Evolutionary conservation across 305 asterid genomes (phyloP).

Genomic region (Coffea humblotiana): DNA sequence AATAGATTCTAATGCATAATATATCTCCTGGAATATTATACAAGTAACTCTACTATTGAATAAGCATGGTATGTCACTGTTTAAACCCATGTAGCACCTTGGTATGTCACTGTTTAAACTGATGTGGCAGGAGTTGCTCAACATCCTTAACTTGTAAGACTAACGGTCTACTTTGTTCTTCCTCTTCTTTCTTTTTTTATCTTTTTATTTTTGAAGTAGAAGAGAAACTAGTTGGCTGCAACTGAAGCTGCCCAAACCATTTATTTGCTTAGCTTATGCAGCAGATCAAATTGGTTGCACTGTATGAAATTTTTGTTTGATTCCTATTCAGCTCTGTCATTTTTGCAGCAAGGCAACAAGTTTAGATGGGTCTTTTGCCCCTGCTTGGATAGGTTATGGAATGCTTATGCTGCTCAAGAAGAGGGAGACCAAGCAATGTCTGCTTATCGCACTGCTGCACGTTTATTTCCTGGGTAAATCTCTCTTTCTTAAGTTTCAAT

Average conservation of each 20-base stretch:
- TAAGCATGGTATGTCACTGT: not conserved
- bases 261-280: not conserved
- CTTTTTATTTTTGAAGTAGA: too few relatives aligned
- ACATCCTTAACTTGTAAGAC: too few relatives aligned
- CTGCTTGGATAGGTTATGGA: conserved; percentile 96
- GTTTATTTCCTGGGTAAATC: conserved; percentile 93
- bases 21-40: not conserved
- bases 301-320: not conserved
- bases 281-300: not conserved
- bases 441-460: conserved; percentile 98
- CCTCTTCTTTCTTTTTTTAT: too few relatives aligned
- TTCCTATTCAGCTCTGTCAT: not conserved
- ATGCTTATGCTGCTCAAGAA: conserved; percentile 95
- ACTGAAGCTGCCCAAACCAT: not conserved
- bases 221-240: not conserved
- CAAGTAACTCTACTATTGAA: not conserved
- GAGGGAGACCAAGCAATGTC: conserved; percentile 99
- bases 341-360: conserved; percentile 89
- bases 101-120: not conserved
- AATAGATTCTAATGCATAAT: not conserved
- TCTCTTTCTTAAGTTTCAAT: conserved; percentile 12
- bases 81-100: not conserved
- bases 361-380: conserved; percentile 94
- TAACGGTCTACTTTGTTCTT: too few relatives aligned
- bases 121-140: not conserved